Conservation (phyloP, 305 asterid genomes). For the Vinca major region DNA sequence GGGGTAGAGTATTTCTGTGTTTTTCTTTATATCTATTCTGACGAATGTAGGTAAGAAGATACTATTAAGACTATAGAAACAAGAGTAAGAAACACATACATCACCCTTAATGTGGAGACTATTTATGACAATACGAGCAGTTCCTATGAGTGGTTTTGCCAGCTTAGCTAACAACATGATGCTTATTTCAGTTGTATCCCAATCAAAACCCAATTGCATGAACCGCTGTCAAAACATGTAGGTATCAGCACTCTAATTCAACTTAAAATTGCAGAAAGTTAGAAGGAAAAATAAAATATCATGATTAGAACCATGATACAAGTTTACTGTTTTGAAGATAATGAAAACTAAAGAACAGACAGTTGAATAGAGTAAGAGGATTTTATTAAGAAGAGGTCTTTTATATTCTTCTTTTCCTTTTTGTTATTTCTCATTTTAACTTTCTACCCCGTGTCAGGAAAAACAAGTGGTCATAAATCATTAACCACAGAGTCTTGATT, state of each 20-base stretch:
- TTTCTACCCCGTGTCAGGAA: background rate
- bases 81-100: conserved; percentile 40
- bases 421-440: background rate
- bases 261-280: background rate
- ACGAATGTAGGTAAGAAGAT: no score
- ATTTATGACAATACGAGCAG: conserved; percentile 85
- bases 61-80: background rate
- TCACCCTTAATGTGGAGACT: conserved; percentile 94
- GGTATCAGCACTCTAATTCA: conserved; percentile 17
- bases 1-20: no score
- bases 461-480: background rate
- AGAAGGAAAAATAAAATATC: conserved; percentile 1
- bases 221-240: conserved; percentile 43
- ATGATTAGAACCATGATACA: background rate
- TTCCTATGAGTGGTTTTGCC: conserved; percentile 83
- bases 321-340: background rate
- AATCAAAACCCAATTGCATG: conserved; percentile 79
- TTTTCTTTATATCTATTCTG: no score
- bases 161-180: conserved; percentile 79
- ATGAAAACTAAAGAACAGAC: background rate
- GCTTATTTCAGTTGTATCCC: conserved; percentile 79
- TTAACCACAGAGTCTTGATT: background rate
- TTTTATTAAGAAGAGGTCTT: background rate
- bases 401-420: background rate
- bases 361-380: background rate